Evolutionary conservation across 176 grass and related monocot genomes (phyloP).

Genomic region (Carex kokanica): DNA sequence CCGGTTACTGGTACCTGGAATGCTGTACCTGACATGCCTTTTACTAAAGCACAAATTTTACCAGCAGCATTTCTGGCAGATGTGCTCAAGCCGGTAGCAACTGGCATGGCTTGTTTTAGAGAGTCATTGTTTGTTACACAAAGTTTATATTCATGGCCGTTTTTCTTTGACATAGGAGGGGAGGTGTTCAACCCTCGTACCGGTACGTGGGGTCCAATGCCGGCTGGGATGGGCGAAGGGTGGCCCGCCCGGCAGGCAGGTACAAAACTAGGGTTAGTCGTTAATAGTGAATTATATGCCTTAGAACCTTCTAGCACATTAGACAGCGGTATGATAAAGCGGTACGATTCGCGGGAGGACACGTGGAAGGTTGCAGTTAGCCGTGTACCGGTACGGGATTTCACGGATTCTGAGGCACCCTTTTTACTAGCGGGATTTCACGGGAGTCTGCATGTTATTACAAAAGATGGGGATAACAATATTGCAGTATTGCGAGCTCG

Average conservation of each 20-base stretch:
- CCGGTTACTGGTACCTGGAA: slow-evolving; percentile 55
- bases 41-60: slow-evolving; percentile 57
- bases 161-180: slow-evolving; percentile 83
- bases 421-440: slow-evolving; percentile 71
- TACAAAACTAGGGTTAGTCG: slow-evolving; percentile 59
- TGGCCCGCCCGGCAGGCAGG: slow-evolving; percentile 88
- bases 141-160: slow-evolving; percentile 85
- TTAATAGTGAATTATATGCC: slow-evolving; percentile 63
- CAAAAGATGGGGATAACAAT: slow-evolving; percentile 48
- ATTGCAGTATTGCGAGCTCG: slow-evolving; percentile 48
- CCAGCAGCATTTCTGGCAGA: slow-evolving; percentile 76
- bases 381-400: slow-evolving; percentile 54
- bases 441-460: slow-evolving; percentile 67
- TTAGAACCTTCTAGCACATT: slow-evolving; percentile 69
- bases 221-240: slow-evolving; percentile 63
- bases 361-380: slow-evolving; percentile 49
- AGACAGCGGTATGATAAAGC: slow-evolving; percentile 73
- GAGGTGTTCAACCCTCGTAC: slow-evolving; percentile 69
- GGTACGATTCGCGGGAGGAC: slow-evolving; percentile 56
- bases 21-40: slow-evolving; percentile 72
- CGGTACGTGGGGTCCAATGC: slow-evolving; percentile 67
- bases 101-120: slow-evolving; percentile 54
- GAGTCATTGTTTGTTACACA: slow-evolving; percentile 79
- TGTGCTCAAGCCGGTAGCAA: slow-evolving; percentile 80
- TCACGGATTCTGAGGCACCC: slow-evolving; percentile 63